Percentiles rank a stretch among this genome's conserved stretches.
Evolutionary conservation across 73 alveolate species (phyloP).

Genomic region (Stentor roeselii): DNA sequence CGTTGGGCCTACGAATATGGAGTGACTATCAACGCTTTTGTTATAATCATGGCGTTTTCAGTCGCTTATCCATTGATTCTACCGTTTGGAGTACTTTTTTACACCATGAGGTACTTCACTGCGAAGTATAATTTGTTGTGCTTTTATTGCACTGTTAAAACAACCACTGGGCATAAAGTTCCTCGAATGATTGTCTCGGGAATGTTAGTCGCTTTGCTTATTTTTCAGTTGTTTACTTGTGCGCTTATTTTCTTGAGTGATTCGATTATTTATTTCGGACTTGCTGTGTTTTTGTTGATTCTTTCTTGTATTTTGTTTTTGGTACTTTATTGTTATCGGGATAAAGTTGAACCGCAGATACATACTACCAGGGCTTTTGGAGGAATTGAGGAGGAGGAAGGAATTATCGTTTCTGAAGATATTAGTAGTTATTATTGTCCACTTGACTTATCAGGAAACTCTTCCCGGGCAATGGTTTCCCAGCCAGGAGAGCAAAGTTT

Average conservation of each 20-base stretch:
- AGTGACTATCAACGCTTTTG: neutral
- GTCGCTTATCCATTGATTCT: constrained; percentile 6
- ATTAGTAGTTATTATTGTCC: constrained; percentile 10
- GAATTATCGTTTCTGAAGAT: neutral
- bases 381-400: constrained; percentile 14
- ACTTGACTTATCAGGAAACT: neutral
- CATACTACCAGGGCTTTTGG: neutral
- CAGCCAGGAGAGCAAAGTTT: neutral
- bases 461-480: neutral
- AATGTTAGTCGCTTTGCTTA: neutral
- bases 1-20: constrained; percentile 27
- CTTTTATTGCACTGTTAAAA: constrained; percentile 22
- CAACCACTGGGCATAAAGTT: neutral
- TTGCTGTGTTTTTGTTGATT: neutral
- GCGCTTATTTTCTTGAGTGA: neutral
- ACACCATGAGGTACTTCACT: neutral
- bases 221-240: constrained; percentile 4
- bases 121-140: constrained; percentile 16
- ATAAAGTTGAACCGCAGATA: neutral
- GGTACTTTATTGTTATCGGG: neutral
- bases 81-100: neutral
- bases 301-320: neutral
- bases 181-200: neutral
- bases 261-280: neutral
- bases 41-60: neutral